These are phyloP conservation scores for Pseudonitzschia delicatissima DNA, from an alignment of 108 stramenopile species.

Conservation along the genomic window DNA sequence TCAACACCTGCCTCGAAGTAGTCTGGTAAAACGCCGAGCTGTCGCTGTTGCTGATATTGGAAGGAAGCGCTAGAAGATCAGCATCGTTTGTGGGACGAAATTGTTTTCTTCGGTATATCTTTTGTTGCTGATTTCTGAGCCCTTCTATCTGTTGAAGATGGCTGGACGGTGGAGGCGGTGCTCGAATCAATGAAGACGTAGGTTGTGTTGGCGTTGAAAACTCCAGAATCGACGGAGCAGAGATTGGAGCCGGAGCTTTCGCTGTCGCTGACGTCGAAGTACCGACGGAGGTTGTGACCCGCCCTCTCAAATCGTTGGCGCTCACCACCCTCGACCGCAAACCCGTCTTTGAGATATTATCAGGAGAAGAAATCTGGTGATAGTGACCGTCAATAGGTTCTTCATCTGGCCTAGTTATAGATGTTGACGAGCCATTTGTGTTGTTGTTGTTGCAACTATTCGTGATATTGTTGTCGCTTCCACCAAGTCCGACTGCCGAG, in stretches of 20 bases:
- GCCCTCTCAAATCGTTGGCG: slow-evolving; percentile 11
- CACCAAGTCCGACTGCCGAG: too few species aligned
- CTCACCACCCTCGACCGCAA: slow-evolving; percentile 22
- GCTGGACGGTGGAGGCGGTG: neutral
- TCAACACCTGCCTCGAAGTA: slow-evolving; percentile 45
- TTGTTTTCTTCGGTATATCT: too few species aligned
- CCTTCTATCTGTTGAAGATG: too few species aligned
- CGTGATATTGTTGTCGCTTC: neutral
- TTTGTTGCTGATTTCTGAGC: too few species aligned
- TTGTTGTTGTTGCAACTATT: neutral
- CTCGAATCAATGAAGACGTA: neutral
- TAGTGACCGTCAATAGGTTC: too few species aligned
- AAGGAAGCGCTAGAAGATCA: too few species aligned
- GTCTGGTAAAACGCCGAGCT: slow-evolving; percentile 10
- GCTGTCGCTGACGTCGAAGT: neutral
- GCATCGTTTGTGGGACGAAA: too few species aligned
- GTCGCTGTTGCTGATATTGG: neutral
- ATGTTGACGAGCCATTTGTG: neutral
- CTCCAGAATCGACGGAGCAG: too few species aligned
- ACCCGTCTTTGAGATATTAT: neutral
- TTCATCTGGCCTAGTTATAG: too few species aligned
- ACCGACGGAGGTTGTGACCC: neutral
- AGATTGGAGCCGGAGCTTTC: neutral
- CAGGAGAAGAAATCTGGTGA: neutral
- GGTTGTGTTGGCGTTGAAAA: neutral